Percentiles rank a stretch among this genome's conserved stretches.
These are phyloP conservation scores for Exophiala spinifera DNA, from an alignment of 2,329 filamentous ascomycete species.

Conservation along the genomic window DNA sequence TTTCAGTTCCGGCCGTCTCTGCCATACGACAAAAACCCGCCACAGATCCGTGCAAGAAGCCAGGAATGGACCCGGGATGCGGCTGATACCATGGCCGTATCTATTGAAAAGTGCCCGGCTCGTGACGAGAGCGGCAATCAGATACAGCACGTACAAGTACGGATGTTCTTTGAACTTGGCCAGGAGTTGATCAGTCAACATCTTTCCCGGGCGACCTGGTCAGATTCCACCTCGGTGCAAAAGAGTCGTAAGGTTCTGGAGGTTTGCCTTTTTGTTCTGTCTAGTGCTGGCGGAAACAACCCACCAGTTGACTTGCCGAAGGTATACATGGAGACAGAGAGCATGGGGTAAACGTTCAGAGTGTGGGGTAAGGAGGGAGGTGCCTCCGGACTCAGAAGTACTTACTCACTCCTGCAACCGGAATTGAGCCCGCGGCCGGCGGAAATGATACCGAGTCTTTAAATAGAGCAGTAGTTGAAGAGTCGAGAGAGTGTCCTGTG, in stretches of 20 bases:
- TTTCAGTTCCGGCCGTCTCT: constrained; percentile 26
- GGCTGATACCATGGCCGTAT: constrained; percentile 16
- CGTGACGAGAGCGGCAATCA: neutral
- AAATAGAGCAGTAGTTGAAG: neutral
- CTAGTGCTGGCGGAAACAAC: neutral
- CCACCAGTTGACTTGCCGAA: neutral
- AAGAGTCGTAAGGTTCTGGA: neutral
- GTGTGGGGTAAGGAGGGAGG: neutral
- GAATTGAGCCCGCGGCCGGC: neutral
- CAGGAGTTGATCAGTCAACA: neutral
- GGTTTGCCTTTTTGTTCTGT: neutral
- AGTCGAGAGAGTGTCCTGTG: too few species aligned
- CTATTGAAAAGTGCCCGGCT: constrained; percentile 5
- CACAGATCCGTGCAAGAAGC: constrained; percentile 30
- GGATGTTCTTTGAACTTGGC: constrained; percentile 2
- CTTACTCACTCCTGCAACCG: too few species aligned
- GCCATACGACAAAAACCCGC: constrained; percentile 30
- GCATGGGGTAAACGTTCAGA: neutral
- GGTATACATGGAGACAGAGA: too few species aligned
- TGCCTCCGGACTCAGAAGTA: too few species aligned
- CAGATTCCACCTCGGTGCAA: neutral
- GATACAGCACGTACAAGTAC: neutral
- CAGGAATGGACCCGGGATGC: constrained; percentile 32
- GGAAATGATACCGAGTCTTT: neutral
- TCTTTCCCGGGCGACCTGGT: neutral